Evolutionary conservation across 495 filamentous ascomycete genomes (phyloP), one percentile per base, ranked within the genome.

Genomic region (Parmelia sp.): DNA sequence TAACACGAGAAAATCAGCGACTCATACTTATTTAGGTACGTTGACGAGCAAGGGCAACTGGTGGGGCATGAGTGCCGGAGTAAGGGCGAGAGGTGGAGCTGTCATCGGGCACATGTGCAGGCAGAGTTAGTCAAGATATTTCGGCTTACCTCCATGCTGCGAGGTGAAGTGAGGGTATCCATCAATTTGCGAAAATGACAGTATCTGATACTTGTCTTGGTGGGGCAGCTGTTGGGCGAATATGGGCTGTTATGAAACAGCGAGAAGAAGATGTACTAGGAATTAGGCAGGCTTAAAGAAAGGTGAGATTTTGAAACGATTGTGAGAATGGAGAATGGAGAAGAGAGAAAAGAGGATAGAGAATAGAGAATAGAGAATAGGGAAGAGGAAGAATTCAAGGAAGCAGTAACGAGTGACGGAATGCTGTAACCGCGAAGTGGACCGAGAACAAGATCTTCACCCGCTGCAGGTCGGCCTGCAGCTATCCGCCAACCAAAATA

Each of bases 401-500:
- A n/a, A 53, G n/a, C n/a, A n/a, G n/a, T n/a, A n/a, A 53, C 25
- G 11, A 53, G 1, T 31, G 49, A 45, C 21, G 42, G 21, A 49
- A 49, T 49, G 17, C 15, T 44, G 23, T 53, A 53, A 53, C 49
- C 49, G 49, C 49, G 27, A 53, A 17, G 2, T 29, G 6, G 49
- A 7, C 27, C 27, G 27, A 51, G 25, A 53, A n/a, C n/a, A 10
- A 49, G 45, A 49, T 49, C 45, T 49, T n/a, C 45, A 49, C 45
- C 45, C 49, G 27, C 49, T 53, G 49, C 45, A 49, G 44, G 23
- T 49, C n/a, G 45, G n/a, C n/a, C 25, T 53, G 49, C 45, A 53
- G 49, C 49, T 29, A 17, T 10, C 49, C 49, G 49, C 12, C 3
- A 31, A 31, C 19, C 4, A 31, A 53, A 53, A 53, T 53, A 53